Conservation (phyloP, 208 protist species). For the Acanthamoeba polyphaga region DNA sequence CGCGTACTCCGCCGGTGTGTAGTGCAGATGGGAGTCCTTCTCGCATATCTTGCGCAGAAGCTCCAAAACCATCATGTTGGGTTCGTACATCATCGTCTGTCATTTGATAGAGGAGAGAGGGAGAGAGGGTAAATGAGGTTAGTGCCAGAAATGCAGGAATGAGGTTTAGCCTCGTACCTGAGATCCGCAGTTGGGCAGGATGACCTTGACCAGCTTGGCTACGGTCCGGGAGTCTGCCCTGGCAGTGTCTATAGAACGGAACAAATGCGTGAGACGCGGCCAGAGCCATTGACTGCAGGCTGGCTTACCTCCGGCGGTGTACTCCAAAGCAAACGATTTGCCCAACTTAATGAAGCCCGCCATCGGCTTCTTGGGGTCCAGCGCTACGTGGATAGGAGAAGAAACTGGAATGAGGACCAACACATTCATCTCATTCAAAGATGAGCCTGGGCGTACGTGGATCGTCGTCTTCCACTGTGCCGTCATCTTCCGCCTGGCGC, state of each 20-base stretch:
- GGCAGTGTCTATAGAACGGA: neutral
- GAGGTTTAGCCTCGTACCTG: neutral
- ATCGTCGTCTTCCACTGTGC: neutral
- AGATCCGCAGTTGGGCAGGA: neutral
- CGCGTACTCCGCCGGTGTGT: slow-evolving; percentile 5
- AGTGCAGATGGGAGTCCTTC: neutral
- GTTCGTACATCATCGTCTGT: slow-evolving; percentile 2
- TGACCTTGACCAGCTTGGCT: slow-evolving; percentile 23
- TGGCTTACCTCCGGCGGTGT: neutral
- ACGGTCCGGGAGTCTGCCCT: neutral
- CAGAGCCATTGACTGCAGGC: too few species aligned
- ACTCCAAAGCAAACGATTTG: neutral
- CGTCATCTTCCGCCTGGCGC: slow-evolving; percentile 7
- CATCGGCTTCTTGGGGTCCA: neutral
- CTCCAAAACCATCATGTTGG: slow-evolving; percentile 20
- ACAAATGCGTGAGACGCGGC: neutral
- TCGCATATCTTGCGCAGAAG: slow-evolving; percentile 59
- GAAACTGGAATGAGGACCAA: neutral
- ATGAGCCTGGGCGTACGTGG: neutral
- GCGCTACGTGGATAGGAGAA: neutral
- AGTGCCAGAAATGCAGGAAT: too few species aligned
- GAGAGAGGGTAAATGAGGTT: too few species aligned
- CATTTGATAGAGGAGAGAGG: neutral
- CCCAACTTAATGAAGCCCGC: neutral
- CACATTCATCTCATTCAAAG: neutral